These are phyloP conservation scores for Coprinopsis cinerea DNA, from an alignment of 768 basidiomycete genomes.

Conservation along the genomic window DNA sequence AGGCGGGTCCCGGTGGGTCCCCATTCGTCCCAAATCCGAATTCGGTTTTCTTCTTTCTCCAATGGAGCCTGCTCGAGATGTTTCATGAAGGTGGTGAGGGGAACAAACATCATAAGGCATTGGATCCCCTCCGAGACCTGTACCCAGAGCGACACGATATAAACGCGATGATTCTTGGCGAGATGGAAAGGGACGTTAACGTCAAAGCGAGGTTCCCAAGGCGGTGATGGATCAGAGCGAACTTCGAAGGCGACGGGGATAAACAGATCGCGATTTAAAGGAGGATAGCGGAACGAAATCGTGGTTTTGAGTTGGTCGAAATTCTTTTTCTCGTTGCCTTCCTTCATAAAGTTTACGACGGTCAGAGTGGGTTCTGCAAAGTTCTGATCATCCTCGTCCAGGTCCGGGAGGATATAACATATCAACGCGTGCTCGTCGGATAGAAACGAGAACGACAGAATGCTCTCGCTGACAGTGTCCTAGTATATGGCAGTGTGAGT, in stretches of 20 bases:
- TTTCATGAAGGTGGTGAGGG: constrained; percentile 32
- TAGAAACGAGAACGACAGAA: constrained; percentile 38
- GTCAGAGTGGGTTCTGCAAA: constrained; percentile 22
- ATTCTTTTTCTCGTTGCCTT: constrained; percentile 21
- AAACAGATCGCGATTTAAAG: constrained; percentile 21
- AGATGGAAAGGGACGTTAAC: constrained; percentile 41
- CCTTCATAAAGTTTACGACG: constrained; percentile 36
- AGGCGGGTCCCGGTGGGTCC: constrained; percentile 43
- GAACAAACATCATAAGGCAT: constrained; percentile 37
- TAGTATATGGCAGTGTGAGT: constrained; percentile 1
- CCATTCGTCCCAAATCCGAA: constrained; percentile 46
- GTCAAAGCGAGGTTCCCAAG: constrained; percentile 31
- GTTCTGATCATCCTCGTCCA: constrained; percentile 14
- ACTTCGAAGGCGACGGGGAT: constrained; percentile 32
- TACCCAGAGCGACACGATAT: constrained; percentile 41
- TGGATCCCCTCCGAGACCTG: constrained; percentile 20
- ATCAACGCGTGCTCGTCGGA: constrained; percentile 34
- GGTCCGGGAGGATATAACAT: constrained; percentile 19
- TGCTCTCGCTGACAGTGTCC: constrained; percentile 25
- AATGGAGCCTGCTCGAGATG: constrained; percentile 12
- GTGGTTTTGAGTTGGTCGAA: constrained; percentile 26
- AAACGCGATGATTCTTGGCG: constrained; percentile 36
- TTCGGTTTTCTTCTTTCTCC: constrained; percentile 13
- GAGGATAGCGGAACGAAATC: constrained; percentile 39
- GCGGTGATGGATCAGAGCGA: constrained; percentile 49